Conservation (phyloP, 495 filamentous ascomycete genomes). For the Astrothelium macrocarpum region DNA sequence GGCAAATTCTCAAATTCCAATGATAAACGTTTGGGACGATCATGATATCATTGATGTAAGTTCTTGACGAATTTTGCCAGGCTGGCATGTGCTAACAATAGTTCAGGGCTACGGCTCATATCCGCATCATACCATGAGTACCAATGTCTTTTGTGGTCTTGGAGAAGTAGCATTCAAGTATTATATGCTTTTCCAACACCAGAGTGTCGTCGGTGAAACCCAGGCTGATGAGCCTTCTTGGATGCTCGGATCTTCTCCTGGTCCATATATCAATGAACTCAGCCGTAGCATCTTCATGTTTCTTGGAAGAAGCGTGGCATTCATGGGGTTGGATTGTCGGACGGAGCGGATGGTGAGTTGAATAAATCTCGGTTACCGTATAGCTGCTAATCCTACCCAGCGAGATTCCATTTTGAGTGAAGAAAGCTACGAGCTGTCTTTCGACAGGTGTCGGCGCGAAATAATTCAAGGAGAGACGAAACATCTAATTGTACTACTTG, state of each 20-base stretch:
- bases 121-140: slow-evolving; percentile 80
- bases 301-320: slow-evolving; percentile 65
- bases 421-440: slow-evolving; percentile 71
- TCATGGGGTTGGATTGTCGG: slow-evolving; percentile 82
- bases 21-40: slow-evolving; percentile 97
- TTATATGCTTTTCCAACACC: slow-evolving; percentile 96
- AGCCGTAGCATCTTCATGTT: slow-evolving; percentile 81
- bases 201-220: slow-evolving; percentile 69
- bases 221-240: slow-evolving; percentile 82
- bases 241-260: slow-evolving; percentile 66
- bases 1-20: slow-evolving; percentile 89
- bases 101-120: slow-evolving; percentile 76
- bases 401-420: slow-evolving; percentile 69
- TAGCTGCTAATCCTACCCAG: slow-evolving; percentile 27
- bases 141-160: slow-evolving; percentile 80
- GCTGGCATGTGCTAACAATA: slow-evolving; percentile 11
- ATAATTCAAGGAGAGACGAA: slow-evolving; percentile 74
- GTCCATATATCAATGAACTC: slow-evolving; percentile 81
- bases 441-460: slow-evolving; percentile 72
- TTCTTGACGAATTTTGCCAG: not conserved
- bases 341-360: slow-evolving; percentile 61
- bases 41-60: slow-evolving; percentile 85
- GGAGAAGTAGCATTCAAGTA: slow-evolving; percentile 94
- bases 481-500: slow-evolving; percentile 75
- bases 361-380: not conserved